A percentile compares a stretch with the other conserved stretches of the same genome.
These are phyloP conservation scores for Schizothecium vesticola DNA, from an alignment of 495 filamentous ascomycete genomes.

Conservation along the genomic window DNA sequence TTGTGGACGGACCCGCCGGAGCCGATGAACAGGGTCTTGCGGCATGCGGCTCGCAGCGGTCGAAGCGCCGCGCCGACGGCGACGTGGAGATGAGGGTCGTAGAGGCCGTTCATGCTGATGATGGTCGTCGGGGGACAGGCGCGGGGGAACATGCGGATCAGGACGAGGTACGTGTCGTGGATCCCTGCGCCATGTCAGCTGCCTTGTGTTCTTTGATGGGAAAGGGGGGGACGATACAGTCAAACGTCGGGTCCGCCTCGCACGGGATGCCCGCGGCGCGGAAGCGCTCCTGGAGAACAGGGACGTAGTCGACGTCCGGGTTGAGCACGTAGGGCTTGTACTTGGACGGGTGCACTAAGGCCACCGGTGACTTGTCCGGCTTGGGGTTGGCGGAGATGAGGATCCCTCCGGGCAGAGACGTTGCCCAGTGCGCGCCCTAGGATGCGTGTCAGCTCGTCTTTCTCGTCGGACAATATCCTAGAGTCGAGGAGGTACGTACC, in stretches of 20 bases:
- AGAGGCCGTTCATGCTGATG: conserved; percentile 52
- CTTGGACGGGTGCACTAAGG: conserved; percentile 54
- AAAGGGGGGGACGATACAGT: conserved; percentile 27
- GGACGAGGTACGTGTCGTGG: conserved; percentile 58
- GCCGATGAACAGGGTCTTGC: conserved; percentile 50
- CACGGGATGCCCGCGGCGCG: conserved; percentile 46
- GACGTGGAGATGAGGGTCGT: conserved; percentile 57
- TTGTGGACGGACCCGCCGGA: conserved; percentile 61
- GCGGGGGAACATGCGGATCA: conserved; percentile 58
- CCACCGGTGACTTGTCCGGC: conserved; percentile 51
- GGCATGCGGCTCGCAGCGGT: conserved; percentile 42
- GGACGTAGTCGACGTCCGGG: conserved; percentile 46
- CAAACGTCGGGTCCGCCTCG: conserved; percentile 43
- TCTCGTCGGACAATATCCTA: no score
- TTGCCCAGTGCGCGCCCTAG: conserved; percentile 59
- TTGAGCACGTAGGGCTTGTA: conserved; percentile 52
- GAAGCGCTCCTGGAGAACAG: conserved; percentile 43
- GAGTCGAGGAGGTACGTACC: conserved; percentile 40
- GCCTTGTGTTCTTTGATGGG: not conserved
- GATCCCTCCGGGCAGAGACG: conserved; percentile 37
- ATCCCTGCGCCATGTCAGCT: conserved; percentile 34
- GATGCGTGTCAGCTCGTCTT: not conserved
- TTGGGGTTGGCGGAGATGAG: conserved; percentile 52
- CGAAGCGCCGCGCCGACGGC: conserved; percentile 49
- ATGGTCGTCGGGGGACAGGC: conserved; percentile 55